A percentile compares a stretch with the other conserved stretches of the same genome.
Conservation (phyloP, 2,329 filamentous ascomycete species). For the Bipolaris gigantea region DNA sequence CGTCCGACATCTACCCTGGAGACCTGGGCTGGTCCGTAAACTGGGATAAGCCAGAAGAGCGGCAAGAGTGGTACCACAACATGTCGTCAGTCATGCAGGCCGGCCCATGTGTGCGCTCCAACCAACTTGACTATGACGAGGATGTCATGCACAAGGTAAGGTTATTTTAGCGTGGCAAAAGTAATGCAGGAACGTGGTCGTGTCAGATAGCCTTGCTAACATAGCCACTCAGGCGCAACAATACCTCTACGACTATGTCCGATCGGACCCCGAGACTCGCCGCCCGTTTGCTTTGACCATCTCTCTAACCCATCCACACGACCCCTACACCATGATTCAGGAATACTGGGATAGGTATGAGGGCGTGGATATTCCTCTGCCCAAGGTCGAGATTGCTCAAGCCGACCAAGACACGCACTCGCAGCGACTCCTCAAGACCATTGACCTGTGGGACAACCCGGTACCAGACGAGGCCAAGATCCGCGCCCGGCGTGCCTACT, state of each 20-base stretch:
- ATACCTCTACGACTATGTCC: constrained; percentile 87
- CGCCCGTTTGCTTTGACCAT: constrained; percentile 84
- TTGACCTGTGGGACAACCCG: constrained; percentile 81
- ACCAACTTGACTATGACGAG: constrained; percentile 94
- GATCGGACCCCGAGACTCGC: constrained; percentile 70
- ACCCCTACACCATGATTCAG: constrained; percentile 90
- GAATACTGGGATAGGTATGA: constrained; percentile 95
- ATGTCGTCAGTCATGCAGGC: constrained; percentile 91
- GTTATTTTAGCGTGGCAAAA: background rate
- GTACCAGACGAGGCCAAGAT: constrained; percentile 86
- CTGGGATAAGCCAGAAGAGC: constrained; percentile 84
- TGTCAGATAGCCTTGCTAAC: constrained; percentile 8
- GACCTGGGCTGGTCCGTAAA: constrained; percentile 95
- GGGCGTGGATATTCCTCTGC: constrained; percentile 81
- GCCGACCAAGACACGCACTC: constrained; percentile 86
- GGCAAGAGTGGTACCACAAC: constrained; percentile 93
- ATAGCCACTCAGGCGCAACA: constrained; percentile 63
- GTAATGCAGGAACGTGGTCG: background rate
- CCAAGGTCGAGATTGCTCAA: constrained; percentile 74
- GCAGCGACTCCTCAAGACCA: constrained; percentile 81
- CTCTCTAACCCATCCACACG: constrained; percentile 91
- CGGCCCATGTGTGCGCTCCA: constrained; percentile 84
- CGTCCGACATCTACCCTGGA: constrained; percentile 93
- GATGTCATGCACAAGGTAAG: constrained; percentile 82
- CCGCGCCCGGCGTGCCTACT: constrained; percentile 84